These are phyloP conservation scores for Daldinia caldariorum DNA, from an alignment of 495 filamentous ascomycete genomes.

Conservation along the genomic window DNA sequence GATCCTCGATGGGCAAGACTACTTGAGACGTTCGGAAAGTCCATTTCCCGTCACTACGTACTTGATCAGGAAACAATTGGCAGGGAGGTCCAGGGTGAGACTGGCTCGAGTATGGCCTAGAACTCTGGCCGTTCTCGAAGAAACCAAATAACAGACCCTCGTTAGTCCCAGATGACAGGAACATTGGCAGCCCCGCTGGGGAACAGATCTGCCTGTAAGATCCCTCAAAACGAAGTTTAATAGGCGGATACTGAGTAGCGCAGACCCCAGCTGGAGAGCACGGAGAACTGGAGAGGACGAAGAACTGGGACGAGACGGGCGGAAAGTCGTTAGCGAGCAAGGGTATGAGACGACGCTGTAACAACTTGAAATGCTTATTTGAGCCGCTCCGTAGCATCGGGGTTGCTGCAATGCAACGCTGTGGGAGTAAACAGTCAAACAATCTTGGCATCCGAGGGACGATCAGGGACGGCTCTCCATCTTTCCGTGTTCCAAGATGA, in stretches of 20 bases:
- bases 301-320: conserved; percentile 34
- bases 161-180: conserved; percentile 39
- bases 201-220: conserved; percentile 30
- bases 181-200: conserved; percentile 16
- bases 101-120: conserved; percentile 27
- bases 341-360: conserved; percentile 43
- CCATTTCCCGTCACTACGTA: conserved; percentile 24
- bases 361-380: conserved; percentile 38
- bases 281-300: conserved; percentile 19
- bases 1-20: conserved; percentile 34
- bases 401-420: conserved; percentile 33
- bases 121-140: conserved; percentile 14
- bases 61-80: conserved; percentile 32
- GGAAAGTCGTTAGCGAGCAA: conserved; percentile 21
- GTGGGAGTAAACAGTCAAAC: conserved; percentile 35
- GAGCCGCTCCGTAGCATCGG: conserved; percentile 32
- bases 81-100: conserved; percentile 20
- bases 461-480: conserved; percentile 41
- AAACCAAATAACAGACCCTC: conserved; percentile 31
- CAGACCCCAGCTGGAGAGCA: conserved; percentile 2
- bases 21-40: conserved; percentile 36
- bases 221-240: conserved; percentile 39
- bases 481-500: conserved; percentile 36
- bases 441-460: conserved; percentile 41
- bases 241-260: conserved; percentile 28